Conservation (phyloP, 768 basidiomycete genomes). For the Termitomyces sp. region DNA sequence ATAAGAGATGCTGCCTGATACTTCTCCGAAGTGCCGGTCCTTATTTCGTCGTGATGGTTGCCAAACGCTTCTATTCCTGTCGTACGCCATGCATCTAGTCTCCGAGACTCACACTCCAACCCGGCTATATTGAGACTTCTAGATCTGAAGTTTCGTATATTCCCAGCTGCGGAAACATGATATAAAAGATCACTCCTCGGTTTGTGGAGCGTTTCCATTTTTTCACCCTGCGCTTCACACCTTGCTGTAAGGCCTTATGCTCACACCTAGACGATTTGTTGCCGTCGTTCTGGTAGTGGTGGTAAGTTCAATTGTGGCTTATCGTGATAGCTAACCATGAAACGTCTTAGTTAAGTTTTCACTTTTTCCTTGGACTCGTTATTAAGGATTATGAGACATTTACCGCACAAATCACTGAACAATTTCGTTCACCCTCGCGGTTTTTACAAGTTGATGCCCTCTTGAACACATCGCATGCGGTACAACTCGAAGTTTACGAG, state of each 20-base stretch:
- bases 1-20: not conserved
- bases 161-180: constrained; percentile 17
- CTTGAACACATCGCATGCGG: constrained; percentile 8
- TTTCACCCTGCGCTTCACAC: not conserved
- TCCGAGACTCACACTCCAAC: constrained; percentile 21
- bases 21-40: not conserved
- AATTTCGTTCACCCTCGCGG: constrained; percentile 10
- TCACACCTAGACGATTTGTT: constrained; percentile 63
- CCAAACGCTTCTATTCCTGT: constrained; percentile 13
- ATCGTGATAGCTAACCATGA: not conserved
- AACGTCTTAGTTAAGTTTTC: constrained; percentile 46
- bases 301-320: too few relatives aligned
- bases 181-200: constrained; percentile 11
- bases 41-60: constrained; percentile 11
- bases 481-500: constrained; percentile 1
- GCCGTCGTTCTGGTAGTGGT: constrained; percentile 44
- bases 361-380: constrained; percentile 53
- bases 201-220: constrained; percentile 2
- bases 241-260: constrained; percentile 32
- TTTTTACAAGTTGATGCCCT: constrained; percentile 6
- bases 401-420: constrained; percentile 37
- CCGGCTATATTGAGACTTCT: constrained; percentile 12
- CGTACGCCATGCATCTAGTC: constrained; percentile 7
- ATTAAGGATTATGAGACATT: constrained; percentile 47
- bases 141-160: constrained; percentile 7